A percentile compares a stretch with the other conserved stretches of the same genome.
These are phyloP conservation scores for Hypoxylon trugodes DNA, from an alignment of 495 filamentous ascomycete genomes.

Conservation along the genomic window DNA sequence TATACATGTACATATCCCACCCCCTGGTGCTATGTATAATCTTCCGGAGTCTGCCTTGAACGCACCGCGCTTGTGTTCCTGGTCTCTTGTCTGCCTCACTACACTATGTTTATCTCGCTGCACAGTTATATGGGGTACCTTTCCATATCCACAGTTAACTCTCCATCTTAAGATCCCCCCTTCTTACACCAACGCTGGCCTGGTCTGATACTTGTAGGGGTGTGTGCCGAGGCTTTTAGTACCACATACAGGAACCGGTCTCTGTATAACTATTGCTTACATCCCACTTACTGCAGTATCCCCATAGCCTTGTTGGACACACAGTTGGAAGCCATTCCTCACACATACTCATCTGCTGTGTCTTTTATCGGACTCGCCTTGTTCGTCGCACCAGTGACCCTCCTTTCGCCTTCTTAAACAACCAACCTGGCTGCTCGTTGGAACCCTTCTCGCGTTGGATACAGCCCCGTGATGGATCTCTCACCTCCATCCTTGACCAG, in stretches of 20 bases:
- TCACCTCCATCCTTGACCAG: constrained; percentile 59
- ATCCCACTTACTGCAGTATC: constrained; percentile 27
- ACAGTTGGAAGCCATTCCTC: constrained; percentile 29
- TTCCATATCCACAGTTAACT: constrained; percentile 33
- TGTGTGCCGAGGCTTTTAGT: constrained; percentile 24
- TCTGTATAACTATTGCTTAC: constrained; percentile 42
- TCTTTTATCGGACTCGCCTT: constrained; percentile 19
- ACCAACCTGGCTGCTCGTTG: constrained; percentile 35
- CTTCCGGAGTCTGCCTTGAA: constrained; percentile 39
- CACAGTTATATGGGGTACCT: constrained; percentile 41
- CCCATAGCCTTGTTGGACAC: constrained; percentile 29
- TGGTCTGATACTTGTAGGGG: constrained; percentile 30
- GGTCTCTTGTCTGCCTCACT: constrained; percentile 32
- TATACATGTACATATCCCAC: constrained; percentile 6
- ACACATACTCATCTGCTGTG: constrained; percentile 11
- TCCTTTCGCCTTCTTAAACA: constrained; percentile 28
- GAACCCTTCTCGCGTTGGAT: constrained; percentile 37
- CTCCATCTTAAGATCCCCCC: constrained; percentile 21
- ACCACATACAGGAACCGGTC: constrained; percentile 8
- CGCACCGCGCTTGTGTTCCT: constrained; percentile 32
- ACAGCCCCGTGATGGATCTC: constrained; percentile 53
- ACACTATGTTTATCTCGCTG: constrained; percentile 42
- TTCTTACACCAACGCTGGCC: constrained; percentile 31
- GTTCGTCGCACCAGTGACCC: constrained; percentile 22
- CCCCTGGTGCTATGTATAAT: constrained; percentile 35